These are phyloP conservation scores for Trichoderma sp. DNA, from an alignment of 2,329 filamentous ascomycete genomes.

Conservation along the genomic window DNA sequence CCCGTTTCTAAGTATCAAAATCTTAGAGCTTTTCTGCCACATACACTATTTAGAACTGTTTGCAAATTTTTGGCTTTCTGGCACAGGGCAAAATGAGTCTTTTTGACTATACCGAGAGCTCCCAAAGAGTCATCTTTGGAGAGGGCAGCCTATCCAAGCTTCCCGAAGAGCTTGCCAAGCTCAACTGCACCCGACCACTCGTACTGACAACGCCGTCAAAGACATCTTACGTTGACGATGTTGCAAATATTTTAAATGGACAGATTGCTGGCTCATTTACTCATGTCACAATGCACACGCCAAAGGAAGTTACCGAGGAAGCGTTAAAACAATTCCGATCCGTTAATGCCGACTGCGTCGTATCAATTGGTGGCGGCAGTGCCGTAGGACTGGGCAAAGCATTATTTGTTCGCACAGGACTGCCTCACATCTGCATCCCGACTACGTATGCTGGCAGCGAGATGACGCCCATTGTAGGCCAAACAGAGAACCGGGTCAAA, in stretches of 20 bases:
- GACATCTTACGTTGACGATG: neutral
- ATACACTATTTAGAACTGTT: neutral
- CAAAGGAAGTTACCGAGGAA: slow-evolving; percentile 58
- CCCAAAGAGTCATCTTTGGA: slow-evolving; percentile 55
- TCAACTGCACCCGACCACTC: slow-evolving; percentile 54
- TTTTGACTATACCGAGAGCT: slow-evolving; percentile 19
- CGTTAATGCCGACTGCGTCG: slow-evolving; percentile 54
- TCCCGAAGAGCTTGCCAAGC: slow-evolving; percentile 48
- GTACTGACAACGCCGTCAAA: slow-evolving; percentile 56
- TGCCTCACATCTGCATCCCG: slow-evolving; percentile 59
- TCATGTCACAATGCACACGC: slow-evolving; percentile 67
- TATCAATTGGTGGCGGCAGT: slow-evolving; percentile 36
- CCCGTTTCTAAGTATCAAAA: neutral
- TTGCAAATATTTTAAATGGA: slow-evolving; percentile 3
- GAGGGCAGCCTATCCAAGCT: slow-evolving; percentile 56
- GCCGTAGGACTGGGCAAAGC: slow-evolving; percentile 63
- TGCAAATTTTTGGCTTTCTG: neutral
- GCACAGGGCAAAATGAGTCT: neutral
- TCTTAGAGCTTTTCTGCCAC: neutral
- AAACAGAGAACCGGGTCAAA: slow-evolving; percentile 62
- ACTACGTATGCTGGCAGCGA: slow-evolving; percentile 66
- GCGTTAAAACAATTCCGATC: slow-evolving; percentile 54
- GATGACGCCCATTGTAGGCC: slow-evolving; percentile 67
- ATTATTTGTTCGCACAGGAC: slow-evolving; percentile 56
- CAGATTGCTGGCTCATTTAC: slow-evolving; percentile 44